phyloP scores from a whole-genome alignment of 306 rosid species.

The Cyclanthera cordifolia region DNA sequence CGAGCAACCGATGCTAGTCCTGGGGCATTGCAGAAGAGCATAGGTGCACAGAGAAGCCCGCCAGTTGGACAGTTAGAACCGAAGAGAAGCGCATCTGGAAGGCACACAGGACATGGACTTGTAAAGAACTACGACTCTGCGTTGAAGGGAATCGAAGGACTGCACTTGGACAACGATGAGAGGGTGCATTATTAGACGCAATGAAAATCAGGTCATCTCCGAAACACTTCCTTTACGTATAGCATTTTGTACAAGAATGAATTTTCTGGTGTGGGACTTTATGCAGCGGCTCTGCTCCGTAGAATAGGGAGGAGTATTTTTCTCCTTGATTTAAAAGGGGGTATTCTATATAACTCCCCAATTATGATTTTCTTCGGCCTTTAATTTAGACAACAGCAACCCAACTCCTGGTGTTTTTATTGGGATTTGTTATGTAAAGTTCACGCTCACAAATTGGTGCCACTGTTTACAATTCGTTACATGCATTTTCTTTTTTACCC shows the following conservation, averaged over 20 bases:
- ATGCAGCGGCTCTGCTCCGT: too few relatives aligned
- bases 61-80: too few relatives aligned
- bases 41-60: constrained; percentile 49
- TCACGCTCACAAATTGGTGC: too few relatives aligned
- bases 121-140: constrained; percentile 60
- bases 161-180: constrained; percentile 71
- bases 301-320: too few relatives aligned
- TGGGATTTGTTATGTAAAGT: too few relatives aligned
- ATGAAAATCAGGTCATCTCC: neutral
- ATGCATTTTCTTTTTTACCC: too few relatives aligned
- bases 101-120: constrained; percentile 34
- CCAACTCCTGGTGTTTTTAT: too few relatives aligned
- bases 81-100: constrained; percentile 24
- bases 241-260: constrained; percentile 16
- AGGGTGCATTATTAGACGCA: constrained; percentile 36
- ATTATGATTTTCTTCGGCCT: too few relatives aligned
- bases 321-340: neutral
- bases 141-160: constrained; percentile 64
- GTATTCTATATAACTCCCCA: neutral
- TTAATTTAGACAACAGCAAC: too few relatives aligned
- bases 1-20: constrained; percentile 63
- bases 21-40: constrained; percentile 48
- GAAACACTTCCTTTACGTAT: neutral
- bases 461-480: too few relatives aligned
- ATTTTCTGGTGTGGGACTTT: too few relatives aligned